Percentiles rank a stretch among this genome's conserved stretches.
Conservation (phyloP, 2,329 filamentous ascomycete genomes). For the Aureobasidium sp. region DNA sequence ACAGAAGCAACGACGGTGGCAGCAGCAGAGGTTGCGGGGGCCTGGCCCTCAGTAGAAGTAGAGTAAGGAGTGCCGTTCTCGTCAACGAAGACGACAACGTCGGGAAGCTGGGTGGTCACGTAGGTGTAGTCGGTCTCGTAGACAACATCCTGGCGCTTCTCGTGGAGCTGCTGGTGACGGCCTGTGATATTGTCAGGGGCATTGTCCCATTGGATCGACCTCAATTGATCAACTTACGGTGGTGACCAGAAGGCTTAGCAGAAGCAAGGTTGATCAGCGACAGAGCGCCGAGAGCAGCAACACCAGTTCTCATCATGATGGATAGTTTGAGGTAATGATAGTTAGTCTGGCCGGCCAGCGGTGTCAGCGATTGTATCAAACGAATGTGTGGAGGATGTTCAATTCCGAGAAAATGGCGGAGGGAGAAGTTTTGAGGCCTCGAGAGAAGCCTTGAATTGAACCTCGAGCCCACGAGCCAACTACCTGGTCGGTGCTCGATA, state of each 20-base stretch:
- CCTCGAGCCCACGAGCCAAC: neutral
- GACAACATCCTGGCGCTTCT: slow-evolving; percentile 30
- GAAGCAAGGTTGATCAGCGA: slow-evolving; percentile 28
- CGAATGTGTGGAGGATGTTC: slow-evolving; percentile 10
- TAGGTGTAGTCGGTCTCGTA: slow-evolving; percentile 27
- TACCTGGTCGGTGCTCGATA: neutral
- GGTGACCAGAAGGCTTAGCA: slow-evolving; percentile 32
- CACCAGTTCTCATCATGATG: slow-evolving; percentile 16
- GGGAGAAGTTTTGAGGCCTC: slow-evolving; percentile 13
- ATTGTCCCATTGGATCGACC: neutral
- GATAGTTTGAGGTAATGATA: slow-evolving; percentile 2
- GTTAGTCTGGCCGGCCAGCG: slow-evolving; percentile 15
- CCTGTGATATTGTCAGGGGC: slow-evolving; percentile 3
- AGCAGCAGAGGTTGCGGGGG: slow-evolving; percentile 16
- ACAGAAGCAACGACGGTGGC: slow-evolving; percentile 9
- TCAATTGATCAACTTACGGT: slow-evolving; percentile 23
- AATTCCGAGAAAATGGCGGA: neutral
- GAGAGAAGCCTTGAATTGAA: neutral
- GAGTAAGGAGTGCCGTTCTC: slow-evolving; percentile 47
- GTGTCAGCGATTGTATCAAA: slow-evolving; percentile 14
- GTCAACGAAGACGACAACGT: slow-evolving; percentile 55
- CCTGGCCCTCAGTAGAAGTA: slow-evolving; percentile 17
- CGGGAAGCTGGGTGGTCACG: slow-evolving; percentile 40
- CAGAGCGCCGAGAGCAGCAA: slow-evolving; percentile 16
- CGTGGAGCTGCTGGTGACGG: slow-evolving; percentile 32